A percentile compares a stretch with the other conserved stretches of the same genome.
These are phyloP conservation scores for Neofusicoccum laricinum DNA, from an alignment of 2,329 filamentous ascomycete species.

Conservation along the genomic window DNA sequence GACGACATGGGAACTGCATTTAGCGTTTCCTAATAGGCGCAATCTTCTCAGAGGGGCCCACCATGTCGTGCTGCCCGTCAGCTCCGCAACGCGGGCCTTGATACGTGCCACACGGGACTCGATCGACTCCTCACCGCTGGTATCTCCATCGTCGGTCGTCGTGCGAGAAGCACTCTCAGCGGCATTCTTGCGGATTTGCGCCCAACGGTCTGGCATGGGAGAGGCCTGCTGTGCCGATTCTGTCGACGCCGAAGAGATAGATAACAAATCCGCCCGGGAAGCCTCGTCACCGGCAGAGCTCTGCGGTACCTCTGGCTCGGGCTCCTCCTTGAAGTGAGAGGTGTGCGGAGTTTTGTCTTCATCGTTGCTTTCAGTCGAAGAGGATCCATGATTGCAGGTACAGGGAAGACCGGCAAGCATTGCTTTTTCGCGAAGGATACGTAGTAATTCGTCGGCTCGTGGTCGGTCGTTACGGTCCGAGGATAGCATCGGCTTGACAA, in stretches of 20 bases:
- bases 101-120: conserved; percentile 95
- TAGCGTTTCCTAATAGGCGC: conserved; percentile 7
- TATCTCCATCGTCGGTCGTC: conserved; percentile 73
- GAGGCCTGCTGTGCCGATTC: conserved; percentile 37
- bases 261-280: conserved; percentile 34
- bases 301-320: conserved; percentile 20
- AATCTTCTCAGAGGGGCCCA: conserved; percentile 42
- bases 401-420: too few species aligned
- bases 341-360: conserved; percentile 20
- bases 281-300: conserved; percentile 18
- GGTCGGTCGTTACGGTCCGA: too few species aligned
- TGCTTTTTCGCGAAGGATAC: too few species aligned
- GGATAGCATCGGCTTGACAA: too few species aligned
- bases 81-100: conserved; percentile 91
- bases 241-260: conserved; percentile 35
- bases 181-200: conserved; percentile 92
- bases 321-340: conserved; percentile 20
- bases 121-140: conserved; percentile 95
- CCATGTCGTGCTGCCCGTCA: conserved; percentile 87
- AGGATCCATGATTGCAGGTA: too few species aligned
- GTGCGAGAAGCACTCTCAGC: conserved; percentile 71
- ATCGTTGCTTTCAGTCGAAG: conserved; percentile 18
- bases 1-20: not conserved
- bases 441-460: too few species aligned
- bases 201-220: conserved; percentile 74